phyloP scores from a whole-genome alignment of 805 yeast species.

The Tetrapisispora nanseiensis region DNA sequence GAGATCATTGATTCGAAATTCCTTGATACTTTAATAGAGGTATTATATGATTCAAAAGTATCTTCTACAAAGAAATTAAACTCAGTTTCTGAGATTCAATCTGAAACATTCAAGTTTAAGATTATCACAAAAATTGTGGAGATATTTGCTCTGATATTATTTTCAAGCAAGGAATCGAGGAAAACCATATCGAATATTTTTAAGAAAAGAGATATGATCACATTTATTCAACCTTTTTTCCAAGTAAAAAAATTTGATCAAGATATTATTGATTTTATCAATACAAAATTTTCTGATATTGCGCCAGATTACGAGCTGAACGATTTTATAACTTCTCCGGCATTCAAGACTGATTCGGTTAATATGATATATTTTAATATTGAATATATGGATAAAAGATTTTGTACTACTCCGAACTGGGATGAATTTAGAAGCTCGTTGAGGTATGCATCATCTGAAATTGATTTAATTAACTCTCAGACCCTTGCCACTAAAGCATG shows the following conservation, averaged over 20 bases:
- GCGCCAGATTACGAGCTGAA: slow-evolving; percentile 40
- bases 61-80: slow-evolving; percentile 1
- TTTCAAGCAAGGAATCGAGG: slow-evolving; percentile 36
- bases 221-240: slow-evolving; percentile 30
- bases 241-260: slow-evolving; percentile 39
- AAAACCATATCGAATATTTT: slow-evolving; percentile 38
- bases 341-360: slow-evolving; percentile 42
- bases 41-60: slow-evolving; percentile 28
- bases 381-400: slow-evolving; percentile 50
- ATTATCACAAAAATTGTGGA: slow-evolving; percentile 62
- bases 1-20: slow-evolving; percentile 38
- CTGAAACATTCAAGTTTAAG: slow-evolving; percentile 44
- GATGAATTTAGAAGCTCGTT: slow-evolving; percentile 40
- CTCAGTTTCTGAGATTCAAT: slow-evolving; percentile 20
- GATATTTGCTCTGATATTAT: slow-evolving; percentile 61
- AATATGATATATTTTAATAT: slow-evolving; percentile 47
- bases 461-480: slow-evolving; percentile 59
- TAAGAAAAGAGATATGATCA: slow-evolving; percentile 29
- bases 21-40: slow-evolving; percentile 29
- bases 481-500: slow-evolving; percentile 60
- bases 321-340: slow-evolving; percentile 43
- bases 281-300: slow-evolving; percentile 35
- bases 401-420: slow-evolving; percentile 40
- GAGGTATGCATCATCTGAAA: slow-evolving; percentile 47
- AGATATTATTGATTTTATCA: slow-evolving; percentile 37